A percentile compares a stretch with the other conserved stretches of the same genome.
phyloP scores from a whole-genome alignment of 306 rosid genomes.

The Trifolium pratense region DNA sequence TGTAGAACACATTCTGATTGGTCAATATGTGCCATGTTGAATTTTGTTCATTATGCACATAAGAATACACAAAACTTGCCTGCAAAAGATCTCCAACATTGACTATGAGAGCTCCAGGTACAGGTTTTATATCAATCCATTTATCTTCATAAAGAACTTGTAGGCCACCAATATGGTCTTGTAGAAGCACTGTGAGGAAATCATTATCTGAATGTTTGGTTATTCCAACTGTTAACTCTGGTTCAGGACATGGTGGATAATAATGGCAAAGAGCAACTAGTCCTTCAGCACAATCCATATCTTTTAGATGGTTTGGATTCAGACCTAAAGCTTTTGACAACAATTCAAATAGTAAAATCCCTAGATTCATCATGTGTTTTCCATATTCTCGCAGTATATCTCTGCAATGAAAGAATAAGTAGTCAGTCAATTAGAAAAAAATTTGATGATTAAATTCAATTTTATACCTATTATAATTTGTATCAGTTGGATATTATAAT shows the following conservation, averaged over 20 bases:
- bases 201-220: slow-evolving; percentile 36
- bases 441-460: not conserved
- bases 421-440: not conserved
- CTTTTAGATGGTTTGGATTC: slow-evolving; percentile 34
- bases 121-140: slow-evolving; percentile 39
- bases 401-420: slow-evolving; percentile 2
- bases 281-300: slow-evolving; percentile 37
- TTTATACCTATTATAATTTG: no score
- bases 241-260: slow-evolving; percentile 49
- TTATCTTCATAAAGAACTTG: slow-evolving; percentile 30
- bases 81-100: slow-evolving; percentile 44
- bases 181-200: slow-evolving; percentile 46
- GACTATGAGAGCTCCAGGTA: slow-evolving; percentile 38
- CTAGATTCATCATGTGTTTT: slow-evolving; percentile 34
- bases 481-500: no score
- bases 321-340: slow-evolving; percentile 33
- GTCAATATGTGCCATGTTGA: no score
- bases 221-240: slow-evolving; percentile 38
- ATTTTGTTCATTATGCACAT: no score
- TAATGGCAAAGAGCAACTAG: slow-evolving; percentile 27
- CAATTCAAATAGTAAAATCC: slow-evolving; percentile 18
- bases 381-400: slow-evolving; percentile 48
- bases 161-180: slow-evolving; percentile 46
- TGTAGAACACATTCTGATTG: no score
- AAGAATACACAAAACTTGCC: slow-evolving; percentile 30